Conservation (phyloP, 805 yeast species). For the Wickerhamiella azyma region DNA sequence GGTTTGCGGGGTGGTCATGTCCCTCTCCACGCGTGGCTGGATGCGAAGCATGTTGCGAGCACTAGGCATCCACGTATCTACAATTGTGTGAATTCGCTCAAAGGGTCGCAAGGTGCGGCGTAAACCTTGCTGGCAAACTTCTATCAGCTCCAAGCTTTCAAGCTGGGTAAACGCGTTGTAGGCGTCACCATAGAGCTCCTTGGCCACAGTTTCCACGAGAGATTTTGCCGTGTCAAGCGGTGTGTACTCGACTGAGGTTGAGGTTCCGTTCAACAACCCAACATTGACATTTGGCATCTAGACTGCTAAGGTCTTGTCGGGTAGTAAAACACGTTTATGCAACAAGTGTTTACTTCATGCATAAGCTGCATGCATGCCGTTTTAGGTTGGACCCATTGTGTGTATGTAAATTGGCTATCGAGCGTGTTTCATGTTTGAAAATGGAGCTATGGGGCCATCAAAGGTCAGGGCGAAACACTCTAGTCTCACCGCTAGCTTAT, state of each 20-base stretch:
- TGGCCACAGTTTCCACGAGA: neutral
- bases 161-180: conserved; percentile 3
- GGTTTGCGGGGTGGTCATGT: neutral
- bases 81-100: neutral
- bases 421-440: too few relatives aligned
- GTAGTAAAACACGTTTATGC: neutral
- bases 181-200: conserved; percentile 2
- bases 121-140: conserved; percentile 3
- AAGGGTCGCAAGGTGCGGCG: neutral
- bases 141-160: neutral
- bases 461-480: too few relatives aligned
- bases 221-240: neutral
- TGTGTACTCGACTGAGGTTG: neutral
- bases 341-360: neutral
- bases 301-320: neutral
- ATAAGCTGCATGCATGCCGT: neutral
- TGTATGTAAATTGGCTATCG: too few relatives aligned
- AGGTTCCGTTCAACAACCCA: neutral
- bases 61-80: conserved; percentile 2
- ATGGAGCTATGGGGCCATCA: too few relatives aligned
- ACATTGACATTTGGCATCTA: conserved; percentile 1
- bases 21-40: neutral
- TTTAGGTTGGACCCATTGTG: too few relatives aligned
- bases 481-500: too few relatives aligned
- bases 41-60: neutral